Base-by-base conservation (phyloP, 495 filamentous ascomycete species). In the Penicillium argentinense region DNA sequence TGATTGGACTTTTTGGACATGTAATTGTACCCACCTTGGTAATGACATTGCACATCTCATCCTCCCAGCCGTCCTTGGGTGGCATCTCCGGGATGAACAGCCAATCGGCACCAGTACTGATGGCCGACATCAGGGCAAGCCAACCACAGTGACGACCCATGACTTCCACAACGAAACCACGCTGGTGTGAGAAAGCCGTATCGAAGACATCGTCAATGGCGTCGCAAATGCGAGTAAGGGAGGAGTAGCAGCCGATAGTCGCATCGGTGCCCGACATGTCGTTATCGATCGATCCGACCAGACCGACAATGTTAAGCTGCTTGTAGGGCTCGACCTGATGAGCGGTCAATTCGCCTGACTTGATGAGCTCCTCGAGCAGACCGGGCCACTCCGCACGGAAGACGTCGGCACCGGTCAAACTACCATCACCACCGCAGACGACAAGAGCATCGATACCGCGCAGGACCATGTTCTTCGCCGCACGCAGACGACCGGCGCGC, bases 141-240 rank as follows among this genome's bases (percentile, higher is more conserved):
- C 95, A 99, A 29, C 95, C 95, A 59, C 95, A 99, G 69, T 97
- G 92, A 45, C 95, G 81, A n/a, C 95, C 95, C 95, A 99, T 99
- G 37, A 97, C 95, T 65, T 97, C 95, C 56, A 99, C 86, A 22
- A 99, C 92, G 66, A 99, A 99, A 28, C 95, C 95, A 54, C 95
- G 77, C 45, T 96, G 95, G 69, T 97, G 95, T n/a, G 89, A 96
- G 27, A 84, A 89, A 5, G 95, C 95, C 2, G 95, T 99, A 24
- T 93, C 90, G 66, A 97, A 96, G 52, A 99, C 96, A 64, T 87
- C 89, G 68, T 99, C 95, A 18, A 99, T 86, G 38, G 89, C 84
- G 60, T 96, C 85, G 71, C 93, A 97, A 53, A 99, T 93, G 41
- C 92, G 81, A 4, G 84, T 82, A 25, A 99, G 75, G 17, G 93